Evolutionary conservation across 2,329 filamentous ascomycete genomes (phyloP).

Genomic region (Kalaharituber pfeilii): DNA sequence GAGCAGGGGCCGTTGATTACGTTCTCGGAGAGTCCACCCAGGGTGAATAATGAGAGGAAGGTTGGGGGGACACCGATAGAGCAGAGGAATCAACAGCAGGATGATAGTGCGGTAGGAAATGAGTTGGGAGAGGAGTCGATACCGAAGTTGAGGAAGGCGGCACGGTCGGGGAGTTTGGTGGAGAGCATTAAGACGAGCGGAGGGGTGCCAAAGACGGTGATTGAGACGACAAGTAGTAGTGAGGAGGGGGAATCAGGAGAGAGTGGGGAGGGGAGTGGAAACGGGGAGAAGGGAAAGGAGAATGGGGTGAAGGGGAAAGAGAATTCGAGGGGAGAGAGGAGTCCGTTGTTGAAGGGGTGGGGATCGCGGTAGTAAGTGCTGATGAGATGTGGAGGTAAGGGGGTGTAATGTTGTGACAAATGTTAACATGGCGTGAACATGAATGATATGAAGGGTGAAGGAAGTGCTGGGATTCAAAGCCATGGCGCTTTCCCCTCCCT

Average conservation of each 20-base stretch:
- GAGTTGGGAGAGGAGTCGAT: neutral
- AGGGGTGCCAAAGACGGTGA: constrained; percentile 57
- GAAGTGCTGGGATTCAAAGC: neutral
- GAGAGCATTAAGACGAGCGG: constrained; percentile 54
- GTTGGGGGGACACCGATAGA: neutral
- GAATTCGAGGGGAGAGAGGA: constrained; percentile 6
- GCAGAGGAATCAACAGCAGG: neutral
- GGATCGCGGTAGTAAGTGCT: too few species aligned
- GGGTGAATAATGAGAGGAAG: neutral
- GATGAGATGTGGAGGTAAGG: too few species aligned
- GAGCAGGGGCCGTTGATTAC: neutral
- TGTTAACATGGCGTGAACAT: neutral
- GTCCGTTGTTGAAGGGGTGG: constrained; percentile 8
- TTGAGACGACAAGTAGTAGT: constrained; percentile 46
- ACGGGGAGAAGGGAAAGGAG: too few species aligned
- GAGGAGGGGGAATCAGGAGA: constrained; percentile 18
- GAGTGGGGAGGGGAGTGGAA: neutral
- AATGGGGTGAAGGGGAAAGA: neutral
- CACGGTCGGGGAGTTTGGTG: constrained; percentile 55
- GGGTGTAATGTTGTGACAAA: too few species aligned
- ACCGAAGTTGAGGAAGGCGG: constrained; percentile 4
- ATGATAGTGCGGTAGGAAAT: neutral
- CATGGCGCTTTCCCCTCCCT: neutral
- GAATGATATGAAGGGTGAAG: neutral
- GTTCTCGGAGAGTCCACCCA: neutral